Evolutionary conservation across 352 stramenopile species (phyloP), one percentile per base, ranked within the genome.

Genomic region (Globisporangium okanoganense): DNA sequence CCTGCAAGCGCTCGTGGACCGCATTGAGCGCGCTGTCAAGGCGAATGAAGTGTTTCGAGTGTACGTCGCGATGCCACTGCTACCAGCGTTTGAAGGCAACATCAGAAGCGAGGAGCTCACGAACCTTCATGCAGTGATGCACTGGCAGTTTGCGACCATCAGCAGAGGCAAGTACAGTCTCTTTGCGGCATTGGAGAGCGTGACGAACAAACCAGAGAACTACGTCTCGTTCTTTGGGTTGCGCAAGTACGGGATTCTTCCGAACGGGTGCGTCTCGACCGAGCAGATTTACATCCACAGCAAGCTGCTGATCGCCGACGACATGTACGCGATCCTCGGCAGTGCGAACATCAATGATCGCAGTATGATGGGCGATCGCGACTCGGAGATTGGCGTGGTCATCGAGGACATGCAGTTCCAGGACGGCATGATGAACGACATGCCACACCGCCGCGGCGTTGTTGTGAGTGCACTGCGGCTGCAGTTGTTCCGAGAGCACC

Each of bases 271-370:
- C 33, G 78, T 92, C 9, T 75, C 84, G 6, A 94, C 86, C 0
- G 88, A 97, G 59, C 86, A 96, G 67, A 93, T 97, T n/a, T 97
- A 97, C 71, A 93, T 97, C 58, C 90, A 97, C 72, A 93, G 85
- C 64, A 96, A 97, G 70, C 70, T 96, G 3, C 73, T 97, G 55
- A 94, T 97, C 31, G 82, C 79, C 0, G 94, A 98, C 58, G 94
- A 98, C 64, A 80, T 82, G 58, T 86, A 88, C 22, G 87, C 74
- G 49, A 94, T 98, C 36, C 85, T 98, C 48, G 94, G 94, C 20
- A 97, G 86, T 56, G 94, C 93, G 10, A 98, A 98, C 75, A 98
- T 98, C 56, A 98, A 98, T 54, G 92, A 98, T 64, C 88, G 94
- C 8, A 97, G 89, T 64, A 95, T 98, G 82, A 89, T 90, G 50